These are phyloP conservation scores for Taphrina pruni DNA, from an alignment of 1,139 yeast genomes.

Conservation along the genomic window DNA sequence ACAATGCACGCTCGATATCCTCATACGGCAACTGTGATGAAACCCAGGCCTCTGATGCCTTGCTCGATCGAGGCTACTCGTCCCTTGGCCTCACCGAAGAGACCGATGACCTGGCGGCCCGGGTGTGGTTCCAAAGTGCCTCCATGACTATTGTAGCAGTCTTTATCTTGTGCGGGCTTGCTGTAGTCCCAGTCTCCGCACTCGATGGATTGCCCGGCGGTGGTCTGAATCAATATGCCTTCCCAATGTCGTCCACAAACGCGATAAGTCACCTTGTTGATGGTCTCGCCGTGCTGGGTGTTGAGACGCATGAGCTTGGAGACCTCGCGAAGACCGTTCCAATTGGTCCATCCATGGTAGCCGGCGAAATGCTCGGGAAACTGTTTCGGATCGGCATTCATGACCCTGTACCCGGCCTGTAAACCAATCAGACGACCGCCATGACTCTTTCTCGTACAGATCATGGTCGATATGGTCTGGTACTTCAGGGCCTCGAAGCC, in stretches of 20 bases:
- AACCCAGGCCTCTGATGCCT: constrained; percentile 6
- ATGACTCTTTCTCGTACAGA: background rate
- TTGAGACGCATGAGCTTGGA: constrained; percentile 1
- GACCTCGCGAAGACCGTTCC: background rate
- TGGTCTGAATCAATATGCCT: constrained; percentile 2
- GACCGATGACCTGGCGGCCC: background rate
- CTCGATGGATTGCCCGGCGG: background rate
- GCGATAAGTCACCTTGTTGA: constrained; percentile 3
- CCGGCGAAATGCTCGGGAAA: background rate
- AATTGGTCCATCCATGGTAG: constrained; percentile 5
- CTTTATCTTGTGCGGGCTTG: background rate
- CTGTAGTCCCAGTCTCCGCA: constrained; percentile 2
- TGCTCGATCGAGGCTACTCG: background rate
- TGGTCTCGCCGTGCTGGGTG: constrained; percentile 1
- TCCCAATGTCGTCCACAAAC: constrained; percentile 6
- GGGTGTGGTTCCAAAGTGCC: background rate
- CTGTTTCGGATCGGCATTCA: background rate
- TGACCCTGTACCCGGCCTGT: background rate
- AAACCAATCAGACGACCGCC: constrained; percentile 1
- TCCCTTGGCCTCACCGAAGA: background rate
- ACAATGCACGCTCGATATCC: too few relatives aligned
- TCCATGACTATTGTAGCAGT: background rate
- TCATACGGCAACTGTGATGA: background rate
- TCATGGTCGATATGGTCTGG: background rate
- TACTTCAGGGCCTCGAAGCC: background rate